Evolutionary conservation across 73 alveolate genomes (phyloP), one percentile per base, ranked within the genome.

Genomic region (Uronychia setigera): DNA sequence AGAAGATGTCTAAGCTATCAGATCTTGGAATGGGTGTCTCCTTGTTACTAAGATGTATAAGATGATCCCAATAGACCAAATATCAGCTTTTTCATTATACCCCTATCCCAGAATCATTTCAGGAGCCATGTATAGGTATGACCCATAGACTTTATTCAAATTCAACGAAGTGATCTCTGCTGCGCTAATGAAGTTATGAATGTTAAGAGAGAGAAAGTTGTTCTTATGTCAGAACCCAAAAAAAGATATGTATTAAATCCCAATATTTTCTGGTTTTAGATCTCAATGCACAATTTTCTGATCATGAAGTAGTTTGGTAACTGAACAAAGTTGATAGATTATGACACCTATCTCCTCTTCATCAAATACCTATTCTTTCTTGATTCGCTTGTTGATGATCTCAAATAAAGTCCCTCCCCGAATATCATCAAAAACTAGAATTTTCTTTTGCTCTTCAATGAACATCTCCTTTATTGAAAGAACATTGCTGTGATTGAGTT

Each of bases 81-180:
- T 76, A 31, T 76, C 81, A 1, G 30, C 81, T 30, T 76, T 76
- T 5, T 26, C 46, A 27, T 76, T 31, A 30, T 76, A 76, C 1
- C 29, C 1, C 27, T 29, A 5, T 13, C 81, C 81, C 32, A 29
- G 1, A 1, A 76, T 28, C 81, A 76, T 76, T 58, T 76, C 81
- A 5, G 81, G 81, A 25, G 81, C 81, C 81, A 76, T 76, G 59
- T 76, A 76, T 9, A 25, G 28, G 30, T 76, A 76, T 9, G 59
- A 29, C 59, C 81, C 81, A 76, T 76, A 76, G 29, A 76, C 81
- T 31, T 58, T 58, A 28, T 9, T 5, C 19, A 31, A 11, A 5
- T 76, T 76, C 1, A 26, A 1, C 27, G n/a, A 26, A 29, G 1
- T 32, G 28, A 76, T 76, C 31, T 76, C 32, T 1, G 46, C 31